These are phyloP conservation scores for Coccomyxa sp. DNA, from an alignment of 139 green algal genomes.

Conservation along the genomic window DNA sequence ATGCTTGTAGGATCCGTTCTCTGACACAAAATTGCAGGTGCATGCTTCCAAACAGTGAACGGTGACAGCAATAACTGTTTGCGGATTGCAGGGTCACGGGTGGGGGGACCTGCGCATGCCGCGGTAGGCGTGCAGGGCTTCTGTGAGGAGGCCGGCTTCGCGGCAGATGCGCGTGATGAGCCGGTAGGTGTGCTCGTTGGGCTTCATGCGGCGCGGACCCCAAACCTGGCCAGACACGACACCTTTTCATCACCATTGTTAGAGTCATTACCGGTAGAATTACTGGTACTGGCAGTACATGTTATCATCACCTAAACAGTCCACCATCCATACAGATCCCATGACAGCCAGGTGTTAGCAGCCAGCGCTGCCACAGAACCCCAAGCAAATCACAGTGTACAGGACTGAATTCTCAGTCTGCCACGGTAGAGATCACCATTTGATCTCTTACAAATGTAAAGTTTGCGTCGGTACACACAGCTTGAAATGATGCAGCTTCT, in stretches of 20 bases:
- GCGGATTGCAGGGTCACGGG: neutral
- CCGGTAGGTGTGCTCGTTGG: conserved; percentile 22
- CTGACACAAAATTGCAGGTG: neutral
- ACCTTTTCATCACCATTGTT: neutral
- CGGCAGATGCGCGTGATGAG: conserved; percentile 20
- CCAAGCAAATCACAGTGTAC: neutral
- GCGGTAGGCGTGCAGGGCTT: conserved; percentile 35
- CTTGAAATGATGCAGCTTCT: no score
- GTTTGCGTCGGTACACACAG: no score
- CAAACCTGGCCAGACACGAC: neutral
- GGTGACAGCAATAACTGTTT: neutral
- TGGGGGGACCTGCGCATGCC: conserved; percentile 36
- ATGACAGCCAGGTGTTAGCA: neutral
- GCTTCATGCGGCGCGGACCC: conserved; percentile 17
- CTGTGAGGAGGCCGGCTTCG: conserved; percentile 13
- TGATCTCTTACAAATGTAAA: no score
- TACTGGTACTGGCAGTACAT: no score
- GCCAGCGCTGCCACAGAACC: neutral
- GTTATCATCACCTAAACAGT: neutral
- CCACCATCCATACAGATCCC: neutral
- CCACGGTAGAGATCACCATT: no score
- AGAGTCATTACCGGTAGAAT: no score
- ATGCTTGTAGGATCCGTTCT: neutral
- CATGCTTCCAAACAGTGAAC: neutral
- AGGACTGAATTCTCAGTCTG: neutral